Evolutionary conservation across 768 basidiomycete species (phyloP).

Genomic region (Rhodotorula paludigena): DNA sequence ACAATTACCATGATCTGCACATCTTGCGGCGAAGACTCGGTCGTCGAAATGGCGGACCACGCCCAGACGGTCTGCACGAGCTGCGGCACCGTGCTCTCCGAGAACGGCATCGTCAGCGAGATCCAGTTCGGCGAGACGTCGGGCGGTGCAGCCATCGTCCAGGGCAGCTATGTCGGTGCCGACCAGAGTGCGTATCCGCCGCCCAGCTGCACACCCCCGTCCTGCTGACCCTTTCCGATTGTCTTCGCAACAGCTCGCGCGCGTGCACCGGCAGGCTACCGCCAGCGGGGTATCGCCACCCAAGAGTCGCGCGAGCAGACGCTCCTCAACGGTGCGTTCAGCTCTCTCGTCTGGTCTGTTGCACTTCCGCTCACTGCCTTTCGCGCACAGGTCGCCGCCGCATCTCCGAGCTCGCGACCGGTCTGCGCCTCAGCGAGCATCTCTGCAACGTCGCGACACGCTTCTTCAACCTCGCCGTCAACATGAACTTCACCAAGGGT

Average conservation of each 20-base stretch:
- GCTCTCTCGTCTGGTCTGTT: neutral
- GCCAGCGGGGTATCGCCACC: conserved; percentile 60
- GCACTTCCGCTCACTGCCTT: neutral
- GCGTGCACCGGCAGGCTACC: conserved; percentile 37
- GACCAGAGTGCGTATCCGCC: conserved; percentile 68
- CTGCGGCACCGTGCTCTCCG: conserved; percentile 60
- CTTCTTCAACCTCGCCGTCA: conserved; percentile 86
- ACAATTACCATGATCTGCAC: conserved; percentile 28
- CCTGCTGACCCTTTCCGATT: neutral
- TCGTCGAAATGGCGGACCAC: conserved; percentile 32
- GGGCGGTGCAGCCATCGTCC: conserved; percentile 87
- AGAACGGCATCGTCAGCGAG: conserved; percentile 89
- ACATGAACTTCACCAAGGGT: conserved; percentile 89
- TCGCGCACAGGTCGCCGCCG: conserved; percentile 59
- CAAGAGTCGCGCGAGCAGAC: conserved; percentile 84
- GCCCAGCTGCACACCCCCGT: neutral
- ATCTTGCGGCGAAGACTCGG: conserved; percentile 34
- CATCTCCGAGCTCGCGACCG: conserved; percentile 75
- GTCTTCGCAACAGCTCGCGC: conserved; percentile 60
- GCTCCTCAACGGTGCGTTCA: conserved; percentile 70
- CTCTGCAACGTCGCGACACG: conserved; percentile 76
- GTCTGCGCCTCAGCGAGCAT: conserved; percentile 70
- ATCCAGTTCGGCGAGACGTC: conserved; percentile 92
- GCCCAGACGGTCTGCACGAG: conserved; percentile 36
- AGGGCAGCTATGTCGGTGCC: conserved; percentile 84